These are phyloP conservation scores for Pleurotus ostreatus DNA, from an alignment of 768 basidiomycete genomes.

Conservation along the genomic window DNA sequence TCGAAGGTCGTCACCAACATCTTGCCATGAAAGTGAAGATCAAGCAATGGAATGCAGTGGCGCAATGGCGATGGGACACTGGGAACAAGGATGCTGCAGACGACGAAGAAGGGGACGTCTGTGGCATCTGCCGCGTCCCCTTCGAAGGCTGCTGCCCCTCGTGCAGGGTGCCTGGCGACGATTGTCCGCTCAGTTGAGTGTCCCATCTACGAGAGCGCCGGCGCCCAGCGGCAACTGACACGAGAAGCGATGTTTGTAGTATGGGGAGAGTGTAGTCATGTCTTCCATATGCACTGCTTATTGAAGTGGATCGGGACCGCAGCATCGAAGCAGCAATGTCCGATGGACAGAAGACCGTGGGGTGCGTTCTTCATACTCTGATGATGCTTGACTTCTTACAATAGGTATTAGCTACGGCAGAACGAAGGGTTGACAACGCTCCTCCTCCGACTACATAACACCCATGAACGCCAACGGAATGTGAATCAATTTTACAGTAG, in stretches of 20 bases:
- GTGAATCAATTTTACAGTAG: conserved; percentile 15
- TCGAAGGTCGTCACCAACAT: too few relatives aligned
- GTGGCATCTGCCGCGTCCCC: conserved; percentile 88
- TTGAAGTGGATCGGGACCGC: conserved; percentile 92
- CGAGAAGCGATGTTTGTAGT: conserved; percentile 41
- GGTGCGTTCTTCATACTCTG: conserved; percentile 43
- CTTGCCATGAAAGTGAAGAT: conserved; percentile 71
- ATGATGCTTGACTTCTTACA: neutral
- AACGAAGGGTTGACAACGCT: conserved; percentile 9
- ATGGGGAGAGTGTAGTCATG: conserved; percentile 96
- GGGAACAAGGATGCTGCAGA: conserved; percentile 34
- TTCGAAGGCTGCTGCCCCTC: conserved; percentile 95
- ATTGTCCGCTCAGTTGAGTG: conserved; percentile 81
- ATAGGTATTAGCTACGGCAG: conserved; percentile 11
- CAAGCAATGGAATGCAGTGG: conserved; percentile 86
- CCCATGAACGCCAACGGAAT: neutral
- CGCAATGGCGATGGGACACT: conserved; percentile 84
- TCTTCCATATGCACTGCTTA: conserved; percentile 98
- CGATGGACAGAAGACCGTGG: conserved; percentile 96
- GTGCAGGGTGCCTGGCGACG: conserved; percentile 96
- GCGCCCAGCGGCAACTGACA: too few relatives aligned
- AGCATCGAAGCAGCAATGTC: conserved; percentile 92
- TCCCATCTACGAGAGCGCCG: neutral
- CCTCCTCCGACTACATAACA: neutral
- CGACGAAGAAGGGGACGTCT: conserved; percentile 52